Conservation (phyloP, 1,139 yeast species). For the Taphrina flavorubra region DNA sequence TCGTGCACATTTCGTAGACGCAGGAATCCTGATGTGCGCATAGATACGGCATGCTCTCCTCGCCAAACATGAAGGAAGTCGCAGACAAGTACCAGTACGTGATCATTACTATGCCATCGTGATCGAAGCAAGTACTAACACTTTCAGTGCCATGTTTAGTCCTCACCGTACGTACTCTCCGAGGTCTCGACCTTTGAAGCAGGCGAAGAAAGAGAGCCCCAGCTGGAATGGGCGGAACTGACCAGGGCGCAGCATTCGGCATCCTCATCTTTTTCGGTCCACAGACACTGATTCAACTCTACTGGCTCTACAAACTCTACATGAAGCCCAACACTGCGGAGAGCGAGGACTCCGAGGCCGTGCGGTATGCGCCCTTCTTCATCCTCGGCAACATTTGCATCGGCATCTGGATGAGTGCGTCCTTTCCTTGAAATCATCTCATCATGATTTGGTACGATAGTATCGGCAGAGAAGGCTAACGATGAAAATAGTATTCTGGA, state of each 20-base stretch:
- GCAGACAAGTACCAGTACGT: conserved; percentile 37
- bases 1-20: no score
- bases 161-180: conserved; percentile 32
- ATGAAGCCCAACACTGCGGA: conserved; percentile 4
- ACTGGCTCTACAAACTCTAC: conserved; percentile 36
- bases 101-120: no score
- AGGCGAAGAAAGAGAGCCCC: no score
- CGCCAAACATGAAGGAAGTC: conserved; percentile 36
- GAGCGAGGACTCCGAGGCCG: conserved; percentile 17
- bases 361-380: conserved; percentile 34
- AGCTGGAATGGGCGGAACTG: background rate
- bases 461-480: background rate
- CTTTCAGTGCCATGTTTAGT: conserved; percentile 32
- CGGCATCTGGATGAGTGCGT: conserved; percentile 29
- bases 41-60: conserved; percentile 34
- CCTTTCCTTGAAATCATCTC: background rate
- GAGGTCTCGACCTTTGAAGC: no score
- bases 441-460: background rate
- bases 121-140: background rate
- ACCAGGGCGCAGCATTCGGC: conserved; percentile 16
- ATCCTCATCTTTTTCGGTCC: conserved; percentile 32
- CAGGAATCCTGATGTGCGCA: no score
- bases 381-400: conserved; percentile 37
- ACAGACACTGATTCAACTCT: conserved; percentile 32
- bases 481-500: conserved; percentile 24